A percentile compares a stretch with the other conserved stretches of the same genome.
Evolutionary conservation across 2,329 filamentous ascomycete genomes (phyloP).

Genomic region (Ceratocystis harringtonii): DNA sequence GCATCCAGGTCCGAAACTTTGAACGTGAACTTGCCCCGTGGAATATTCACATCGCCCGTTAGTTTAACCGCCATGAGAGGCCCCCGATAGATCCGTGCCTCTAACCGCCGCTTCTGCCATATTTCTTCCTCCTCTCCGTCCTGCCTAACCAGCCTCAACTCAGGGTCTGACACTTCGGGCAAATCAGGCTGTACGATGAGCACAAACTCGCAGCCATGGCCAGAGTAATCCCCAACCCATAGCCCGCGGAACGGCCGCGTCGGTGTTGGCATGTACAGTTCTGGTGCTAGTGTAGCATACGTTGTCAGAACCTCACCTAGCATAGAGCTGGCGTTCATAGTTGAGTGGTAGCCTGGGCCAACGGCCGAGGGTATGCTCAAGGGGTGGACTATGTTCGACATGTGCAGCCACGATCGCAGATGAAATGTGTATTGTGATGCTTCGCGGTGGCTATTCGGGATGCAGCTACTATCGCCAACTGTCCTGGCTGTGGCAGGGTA

Average conservation of each 20-base stretch:
- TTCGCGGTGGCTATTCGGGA: background rate
- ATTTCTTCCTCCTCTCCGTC: slow-evolving; percentile 31
- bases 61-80: slow-evolving; percentile 74
- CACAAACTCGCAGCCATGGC: slow-evolving; percentile 79
- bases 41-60: slow-evolving; percentile 82
- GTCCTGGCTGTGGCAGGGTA: background rate
- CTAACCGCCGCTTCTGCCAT: slow-evolving; percentile 32
- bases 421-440: background rate
- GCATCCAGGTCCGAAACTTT: slow-evolving; percentile 62
- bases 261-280: slow-evolving; percentile 63
- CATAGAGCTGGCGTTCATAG: slow-evolving; percentile 3
- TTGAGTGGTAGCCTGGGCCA: background rate
- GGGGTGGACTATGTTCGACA: background rate
- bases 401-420: slow-evolving; percentile 25
- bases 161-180: slow-evolving; percentile 10
- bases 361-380: background rate
- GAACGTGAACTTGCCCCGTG: slow-evolving; percentile 72
- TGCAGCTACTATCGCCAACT: background rate
- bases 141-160: slow-evolving; percentile 26
- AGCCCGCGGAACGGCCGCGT: slow-evolving; percentile 78
- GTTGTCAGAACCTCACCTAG: slow-evolving; percentile 45
- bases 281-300: slow-evolving; percentile 54
- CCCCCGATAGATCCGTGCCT: slow-evolving; percentile 44
- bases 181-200: slow-evolving; percentile 56
- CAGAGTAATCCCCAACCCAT: slow-evolving; percentile 81